These are phyloP conservation scores for Drechslerella dactyloides DNA, from an alignment of 2,329 filamentous ascomycete genomes.

Conservation along the genomic window DNA sequence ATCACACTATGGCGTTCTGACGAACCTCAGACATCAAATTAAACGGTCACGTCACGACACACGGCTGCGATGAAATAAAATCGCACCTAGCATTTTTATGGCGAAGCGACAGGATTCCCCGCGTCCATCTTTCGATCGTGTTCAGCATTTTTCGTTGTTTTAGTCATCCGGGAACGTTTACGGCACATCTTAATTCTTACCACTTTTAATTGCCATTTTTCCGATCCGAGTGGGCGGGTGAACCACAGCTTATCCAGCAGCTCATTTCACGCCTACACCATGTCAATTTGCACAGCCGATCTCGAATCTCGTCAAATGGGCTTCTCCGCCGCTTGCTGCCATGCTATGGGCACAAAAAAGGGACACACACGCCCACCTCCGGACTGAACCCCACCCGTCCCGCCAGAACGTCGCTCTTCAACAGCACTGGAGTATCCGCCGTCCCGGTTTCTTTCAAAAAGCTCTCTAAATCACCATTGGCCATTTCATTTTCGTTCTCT, in stretches of 20 bases:
- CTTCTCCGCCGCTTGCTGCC: slow-evolving; percentile 21
- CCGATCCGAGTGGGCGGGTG: slow-evolving; percentile 37
- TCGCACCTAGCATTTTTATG: slow-evolving; percentile 21
- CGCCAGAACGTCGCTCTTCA: slow-evolving; percentile 35
- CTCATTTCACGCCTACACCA: slow-evolving; percentile 19
- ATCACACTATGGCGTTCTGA: slow-evolving; percentile 48
- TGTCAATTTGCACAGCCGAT: slow-evolving; percentile 37
- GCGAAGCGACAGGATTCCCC: slow-evolving; percentile 26
- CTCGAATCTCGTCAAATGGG: slow-evolving; percentile 23
- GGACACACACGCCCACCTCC: slow-evolving; percentile 11
- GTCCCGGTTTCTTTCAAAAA: slow-evolving; percentile 27
- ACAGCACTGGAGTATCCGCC: slow-evolving; percentile 21
- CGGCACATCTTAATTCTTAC: slow-evolving; percentile 37
- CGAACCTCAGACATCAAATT: slow-evolving; percentile 40
- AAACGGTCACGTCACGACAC: slow-evolving; percentile 33
- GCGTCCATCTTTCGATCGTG: slow-evolving; percentile 15
- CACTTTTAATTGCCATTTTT: slow-evolving; percentile 48
- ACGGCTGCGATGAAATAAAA: slow-evolving; percentile 9
- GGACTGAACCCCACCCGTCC: slow-evolving; percentile 42
- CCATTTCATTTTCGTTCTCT: slow-evolving; percentile 22
- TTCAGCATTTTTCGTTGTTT: slow-evolving; percentile 19
- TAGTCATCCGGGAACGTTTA: slow-evolving; percentile 22
- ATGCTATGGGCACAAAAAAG: slow-evolving; percentile 14
- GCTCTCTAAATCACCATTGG: slow-evolving; percentile 34
- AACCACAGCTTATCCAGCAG: slow-evolving; percentile 31